phyloP scores from a whole-genome alignment of 805 yeast genomes.

The Pichia kluyveri region DNA sequence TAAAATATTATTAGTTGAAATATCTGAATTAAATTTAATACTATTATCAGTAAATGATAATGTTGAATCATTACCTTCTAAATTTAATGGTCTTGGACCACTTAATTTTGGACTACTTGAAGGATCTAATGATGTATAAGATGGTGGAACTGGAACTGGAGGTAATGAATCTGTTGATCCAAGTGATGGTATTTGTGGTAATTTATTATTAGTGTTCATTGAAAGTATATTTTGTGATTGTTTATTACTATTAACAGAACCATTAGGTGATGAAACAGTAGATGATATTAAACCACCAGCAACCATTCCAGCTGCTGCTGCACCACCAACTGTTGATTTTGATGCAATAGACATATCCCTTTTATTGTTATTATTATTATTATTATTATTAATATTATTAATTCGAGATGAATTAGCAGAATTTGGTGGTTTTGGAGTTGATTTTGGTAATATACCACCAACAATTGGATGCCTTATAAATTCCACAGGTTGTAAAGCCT shows the following conservation, averaged over 20 bases:
- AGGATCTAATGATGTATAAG: neutral
- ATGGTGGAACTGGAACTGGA: neutral
- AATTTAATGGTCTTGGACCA: slow-evolving; percentile 20
- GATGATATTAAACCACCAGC: neutral
- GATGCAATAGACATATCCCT: neutral
- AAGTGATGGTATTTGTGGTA: neutral
- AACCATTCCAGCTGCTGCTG: neutral
- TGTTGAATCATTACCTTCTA: slow-evolving; percentile 2
- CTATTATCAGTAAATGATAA: slow-evolving; percentile 7
- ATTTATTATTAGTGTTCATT: neutral
- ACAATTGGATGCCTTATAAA: slow-evolving; percentile 66
- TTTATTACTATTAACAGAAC: neutral
- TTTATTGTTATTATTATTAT: neutral
- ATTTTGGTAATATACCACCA: slow-evolving; percentile 14
- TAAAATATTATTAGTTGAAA: neutral
- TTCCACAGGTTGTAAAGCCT: slow-evolving; percentile 50
- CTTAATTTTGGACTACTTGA: neutral
- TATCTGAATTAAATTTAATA: neutral
- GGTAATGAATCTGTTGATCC: neutral
- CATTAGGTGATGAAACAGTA: neutral
- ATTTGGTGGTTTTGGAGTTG: neutral
- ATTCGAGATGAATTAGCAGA: neutral
- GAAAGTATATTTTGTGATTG: neutral
- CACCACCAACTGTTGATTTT: neutral
- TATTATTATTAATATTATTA: no score